Percentiles rank a stretch among this genome's conserved stretches.
phyloP scores from a whole-genome alignment of 2,329 filamentous ascomycete genomes.

The Myriangium duriaei region DNA sequence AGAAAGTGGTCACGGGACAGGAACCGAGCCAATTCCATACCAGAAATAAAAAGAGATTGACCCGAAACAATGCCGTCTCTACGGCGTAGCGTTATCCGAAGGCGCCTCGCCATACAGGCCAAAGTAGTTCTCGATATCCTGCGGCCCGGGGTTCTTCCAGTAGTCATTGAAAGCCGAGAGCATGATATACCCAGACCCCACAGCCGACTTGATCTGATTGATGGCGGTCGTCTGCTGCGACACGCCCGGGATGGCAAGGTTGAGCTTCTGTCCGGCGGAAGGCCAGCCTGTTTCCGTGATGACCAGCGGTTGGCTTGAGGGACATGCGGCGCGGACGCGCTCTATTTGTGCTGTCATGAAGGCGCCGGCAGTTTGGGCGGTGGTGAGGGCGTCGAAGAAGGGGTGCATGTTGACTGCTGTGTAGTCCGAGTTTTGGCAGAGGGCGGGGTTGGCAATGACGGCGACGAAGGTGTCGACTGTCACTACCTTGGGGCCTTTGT shows the following conservation, averaged over 20 bases:
- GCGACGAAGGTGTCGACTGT: conserved; percentile 69
- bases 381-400: conserved; percentile 60
- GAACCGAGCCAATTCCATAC: too few species aligned
- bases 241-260: conserved; percentile 53
- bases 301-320: conserved; percentile 45
- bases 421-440: conserved; percentile 65
- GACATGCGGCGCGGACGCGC: conserved; percentile 32
- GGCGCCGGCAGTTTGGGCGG: conserved; percentile 48
- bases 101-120: conserved; percentile 29
- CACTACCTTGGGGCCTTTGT: conserved; percentile 54
- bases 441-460: conserved; percentile 52
- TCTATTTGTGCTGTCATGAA: conserved; percentile 51
- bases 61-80: too few species aligned
- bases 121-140: conserved; percentile 66
- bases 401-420: conserved; percentile 73
- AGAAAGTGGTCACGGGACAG: too few species aligned
- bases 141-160: conserved; percentile 61
- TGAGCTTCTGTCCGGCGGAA: conserved; percentile 52
- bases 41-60: too few species aligned
- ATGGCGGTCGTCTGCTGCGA: conserved; percentile 56
- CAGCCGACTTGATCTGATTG: conserved; percentile 48
- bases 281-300: conserved; percentile 85
- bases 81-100: neutral
- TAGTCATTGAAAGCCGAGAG: conserved; percentile 69
- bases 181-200: conserved; percentile 50